These are phyloP conservation scores for Globisporangium sylvaticum DNA, from an alignment of 352 stramenopile genomes.

Conservation along the genomic window DNA sequence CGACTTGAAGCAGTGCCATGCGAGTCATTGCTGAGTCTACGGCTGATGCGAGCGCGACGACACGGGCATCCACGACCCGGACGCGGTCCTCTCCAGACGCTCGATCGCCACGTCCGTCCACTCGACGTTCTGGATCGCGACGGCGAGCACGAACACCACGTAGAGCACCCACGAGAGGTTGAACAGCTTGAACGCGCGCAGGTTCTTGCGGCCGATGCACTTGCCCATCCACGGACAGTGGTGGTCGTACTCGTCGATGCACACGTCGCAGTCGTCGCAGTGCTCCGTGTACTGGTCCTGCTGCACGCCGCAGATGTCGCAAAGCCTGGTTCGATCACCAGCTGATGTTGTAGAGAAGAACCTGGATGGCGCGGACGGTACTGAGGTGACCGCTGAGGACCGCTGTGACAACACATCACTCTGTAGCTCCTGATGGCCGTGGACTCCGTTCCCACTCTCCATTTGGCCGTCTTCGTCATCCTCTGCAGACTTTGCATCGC, in stretches of 20 bases:
- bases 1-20: no score
- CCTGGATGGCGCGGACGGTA: background rate
- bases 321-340: slow-evolving; percentile 26
- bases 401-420: slow-evolving; percentile 8
- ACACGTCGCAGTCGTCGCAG: slow-evolving; percentile 93
- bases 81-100: slow-evolving; percentile 28
- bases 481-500: slow-evolving; percentile 20
- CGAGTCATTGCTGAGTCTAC: no score
- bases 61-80: slow-evolving; percentile 21
- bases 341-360: slow-evolving; percentile 15
- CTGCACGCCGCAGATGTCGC: slow-evolving; percentile 64
- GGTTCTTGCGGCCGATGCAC: slow-evolving; percentile 91
- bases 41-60: slow-evolving; percentile 2
- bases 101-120: slow-evolving; percentile 38
- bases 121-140: slow-evolving; percentile 55
- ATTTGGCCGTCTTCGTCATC: slow-evolving; percentile 4
- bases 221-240: slow-evolving; percentile 95
- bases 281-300: slow-evolving; percentile 74
- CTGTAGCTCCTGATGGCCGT: background rate
- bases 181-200: slow-evolving; percentile 89
- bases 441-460: background rate
- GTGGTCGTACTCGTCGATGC: slow-evolving; percentile 86
- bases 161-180: slow-evolving; percentile 81
- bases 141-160: slow-evolving; percentile 70
- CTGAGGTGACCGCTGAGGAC: background rate